A percentile compares a stretch with the other conserved stretches of the same genome.
Evolutionary conservation across 345 rosid species (phyloP).

Genomic region (Pugionium dolabratum): DNA sequence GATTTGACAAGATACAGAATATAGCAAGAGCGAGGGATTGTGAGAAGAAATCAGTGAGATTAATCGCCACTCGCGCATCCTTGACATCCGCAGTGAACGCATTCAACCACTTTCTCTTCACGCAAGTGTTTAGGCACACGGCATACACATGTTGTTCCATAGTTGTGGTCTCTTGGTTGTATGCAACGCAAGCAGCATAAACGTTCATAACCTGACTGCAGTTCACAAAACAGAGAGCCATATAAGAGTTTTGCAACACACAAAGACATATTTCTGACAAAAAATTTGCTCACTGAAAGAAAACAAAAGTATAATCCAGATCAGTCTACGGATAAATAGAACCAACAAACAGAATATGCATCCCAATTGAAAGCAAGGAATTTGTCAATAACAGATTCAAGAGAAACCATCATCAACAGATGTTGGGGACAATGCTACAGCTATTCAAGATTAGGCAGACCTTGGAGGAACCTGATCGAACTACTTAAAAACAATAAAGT

Average conservation of each 20-base stretch:
- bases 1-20: conserved; percentile 28
- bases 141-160: conserved; percentile 76
- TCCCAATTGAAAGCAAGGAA: not conserved
- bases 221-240: conserved; percentile 9
- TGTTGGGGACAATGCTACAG: not conserved
- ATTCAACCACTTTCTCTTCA: conserved; percentile 84
- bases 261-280: not conserved
- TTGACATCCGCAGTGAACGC: conserved; percentile 81
- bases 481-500: not conserved
- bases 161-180: conserved; percentile 89
- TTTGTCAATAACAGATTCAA: not conserved
- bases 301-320: not conserved
- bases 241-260: not conserved
- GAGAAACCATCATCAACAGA: not conserved
- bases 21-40: not conserved
- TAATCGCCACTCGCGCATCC: conserved; percentile 87
- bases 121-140: conserved; percentile 76
- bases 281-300: not conserved
- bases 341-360: not conserved
- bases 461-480: not conserved
- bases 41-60: not conserved
- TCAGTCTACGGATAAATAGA: not conserved
- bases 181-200: conserved; percentile 83
- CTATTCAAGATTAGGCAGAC: not conserved
- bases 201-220: conserved; percentile 83